These are phyloP conservation scores for Phytophthora uliginosa DNA, from an alignment of 352 stramenopile species.

Conservation along the genomic window DNA sequence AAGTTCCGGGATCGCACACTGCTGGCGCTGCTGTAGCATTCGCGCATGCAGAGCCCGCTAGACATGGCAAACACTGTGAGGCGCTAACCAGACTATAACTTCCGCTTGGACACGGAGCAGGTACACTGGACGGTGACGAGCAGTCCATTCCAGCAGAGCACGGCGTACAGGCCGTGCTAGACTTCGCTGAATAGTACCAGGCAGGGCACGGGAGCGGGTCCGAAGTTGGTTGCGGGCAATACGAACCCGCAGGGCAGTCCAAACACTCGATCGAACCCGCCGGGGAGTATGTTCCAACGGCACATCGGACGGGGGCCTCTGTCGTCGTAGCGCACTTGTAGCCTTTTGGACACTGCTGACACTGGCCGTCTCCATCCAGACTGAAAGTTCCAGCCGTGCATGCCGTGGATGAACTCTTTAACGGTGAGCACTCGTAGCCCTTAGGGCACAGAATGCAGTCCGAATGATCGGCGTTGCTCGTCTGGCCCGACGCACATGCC, in stretches of 20 bases:
- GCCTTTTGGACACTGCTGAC: constrained; percentile 56
- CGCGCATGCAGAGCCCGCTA: constrained; percentile 46
- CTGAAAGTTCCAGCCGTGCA: constrained; percentile 55
- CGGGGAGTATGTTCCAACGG: constrained; percentile 41
- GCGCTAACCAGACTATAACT: constrained; percentile 53
- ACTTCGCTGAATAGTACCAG: constrained; percentile 53
- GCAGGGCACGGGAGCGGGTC: constrained; percentile 46
- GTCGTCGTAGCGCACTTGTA: constrained; percentile 53
- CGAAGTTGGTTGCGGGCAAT: constrained; percentile 54
- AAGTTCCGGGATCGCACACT: constrained; percentile 58
- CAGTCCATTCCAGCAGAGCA: constrained; percentile 70
- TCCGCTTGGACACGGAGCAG: constrained; percentile 48
- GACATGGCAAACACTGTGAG: constrained; percentile 53
- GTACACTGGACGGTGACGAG: constrained; percentile 39
- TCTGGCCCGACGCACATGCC: constrained; percentile 51
- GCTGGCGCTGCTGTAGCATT: constrained; percentile 40
- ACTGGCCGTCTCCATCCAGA: constrained; percentile 51
- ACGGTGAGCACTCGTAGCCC: constrained; percentile 51
- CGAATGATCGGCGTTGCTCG: constrained; percentile 56
- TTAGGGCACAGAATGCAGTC: constrained; percentile 55
- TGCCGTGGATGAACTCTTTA: constrained; percentile 14
- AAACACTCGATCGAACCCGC: constrained; percentile 46
- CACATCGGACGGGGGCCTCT: constrained; percentile 44
- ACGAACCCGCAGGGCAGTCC: constrained; percentile 50
- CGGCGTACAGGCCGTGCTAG: constrained; percentile 51